Evolutionary conservation across 805 yeast species (phyloP).

Genomic region (Spathaspora hagerdaliae): DNA sequence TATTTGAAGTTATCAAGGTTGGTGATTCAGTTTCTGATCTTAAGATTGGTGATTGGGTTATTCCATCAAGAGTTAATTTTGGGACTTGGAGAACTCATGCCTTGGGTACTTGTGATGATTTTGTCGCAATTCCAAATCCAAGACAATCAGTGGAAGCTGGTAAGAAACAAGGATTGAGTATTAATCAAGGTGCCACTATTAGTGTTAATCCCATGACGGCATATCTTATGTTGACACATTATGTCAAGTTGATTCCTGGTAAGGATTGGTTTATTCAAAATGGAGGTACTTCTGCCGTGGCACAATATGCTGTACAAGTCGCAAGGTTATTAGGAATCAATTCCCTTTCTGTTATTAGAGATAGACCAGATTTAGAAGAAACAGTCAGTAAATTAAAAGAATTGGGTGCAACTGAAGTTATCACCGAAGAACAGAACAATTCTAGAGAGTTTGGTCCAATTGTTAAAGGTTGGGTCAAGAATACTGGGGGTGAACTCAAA

Average conservation of each 20-base stretch:
- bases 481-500: conserved; percentile 50
- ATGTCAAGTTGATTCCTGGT: conserved; percentile 55
- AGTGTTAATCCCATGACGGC: conserved; percentile 94
- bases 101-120: conserved; percentile 45
- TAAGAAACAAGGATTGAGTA: conserved; percentile 24
- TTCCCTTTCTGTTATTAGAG: conserved; percentile 84
- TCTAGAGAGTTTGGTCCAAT: conserved; percentile 63
- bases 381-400: conserved; percentile 46
- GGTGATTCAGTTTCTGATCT: conserved; percentile 53
- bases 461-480: conserved; percentile 51
- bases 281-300: conserved; percentile 95
- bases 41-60: conserved; percentile 77
- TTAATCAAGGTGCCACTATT: conserved; percentile 78
- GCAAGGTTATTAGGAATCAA: conserved; percentile 75
- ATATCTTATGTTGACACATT: conserved; percentile 76
- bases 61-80: conserved; percentile 70
- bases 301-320: conserved; percentile 85
- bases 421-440: conserved; percentile 81
- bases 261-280: conserved; percentile 91
- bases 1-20: conserved; percentile 72
- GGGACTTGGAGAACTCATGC: conserved; percentile 90
- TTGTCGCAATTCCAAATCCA: conserved; percentile 56
- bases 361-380: conserved; percentile 72
- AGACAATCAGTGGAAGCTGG: conserved; percentile 41
- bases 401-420: conserved; percentile 83